Conservation (phyloP, 768 basidiomycete species). For the Auriculariales sp. region DNA sequence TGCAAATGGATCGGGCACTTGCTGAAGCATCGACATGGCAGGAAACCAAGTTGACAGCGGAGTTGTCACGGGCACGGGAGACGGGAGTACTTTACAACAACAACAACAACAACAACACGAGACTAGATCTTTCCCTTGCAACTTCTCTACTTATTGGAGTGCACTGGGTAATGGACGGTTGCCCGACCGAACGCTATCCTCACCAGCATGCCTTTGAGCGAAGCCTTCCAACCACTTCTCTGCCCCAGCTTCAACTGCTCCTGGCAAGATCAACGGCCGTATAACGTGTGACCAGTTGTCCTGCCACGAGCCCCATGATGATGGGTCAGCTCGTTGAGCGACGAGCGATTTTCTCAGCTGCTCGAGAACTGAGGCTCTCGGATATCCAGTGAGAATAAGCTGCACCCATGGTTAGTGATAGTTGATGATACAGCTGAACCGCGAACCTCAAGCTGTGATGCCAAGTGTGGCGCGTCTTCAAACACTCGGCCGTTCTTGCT, state of each 20-base stretch:
- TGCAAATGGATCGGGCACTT: too few relatives aligned
- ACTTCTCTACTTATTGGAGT: too few relatives aligned
- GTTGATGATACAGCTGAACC: neutral
- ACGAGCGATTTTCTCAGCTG: conserved; percentile 37
- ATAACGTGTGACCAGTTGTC: conserved; percentile 71
- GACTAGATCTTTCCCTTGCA: too few relatives aligned
- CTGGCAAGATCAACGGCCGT: conserved; percentile 35
- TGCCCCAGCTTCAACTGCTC: conserved; percentile 9
- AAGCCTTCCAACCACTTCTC: neutral
- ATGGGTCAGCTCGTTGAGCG: conserved; percentile 15
- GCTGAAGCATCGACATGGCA: too few relatives aligned
- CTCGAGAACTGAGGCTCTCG: conserved; percentile 33
- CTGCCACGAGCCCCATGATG: conserved; percentile 67
- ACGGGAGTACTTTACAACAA: too few relatives aligned
- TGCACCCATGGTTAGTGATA: conserved; percentile 13
- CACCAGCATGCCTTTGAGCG: neutral
- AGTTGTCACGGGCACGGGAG: too few relatives aligned
- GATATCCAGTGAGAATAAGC: conserved; percentile 48
- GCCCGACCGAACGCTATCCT: neutral
- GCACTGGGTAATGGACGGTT: too few relatives aligned
- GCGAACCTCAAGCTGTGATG: conserved; percentile 52
- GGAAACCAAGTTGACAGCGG: too few relatives aligned
- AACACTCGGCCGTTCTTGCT: conserved; percentile 79
- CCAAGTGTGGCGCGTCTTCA: conserved; percentile 46
- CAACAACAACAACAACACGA: too few relatives aligned